phyloP scores from a whole-genome alignment of 2,329 filamentous ascomycete genomes.

The Hypoxylon sp. region DNA sequence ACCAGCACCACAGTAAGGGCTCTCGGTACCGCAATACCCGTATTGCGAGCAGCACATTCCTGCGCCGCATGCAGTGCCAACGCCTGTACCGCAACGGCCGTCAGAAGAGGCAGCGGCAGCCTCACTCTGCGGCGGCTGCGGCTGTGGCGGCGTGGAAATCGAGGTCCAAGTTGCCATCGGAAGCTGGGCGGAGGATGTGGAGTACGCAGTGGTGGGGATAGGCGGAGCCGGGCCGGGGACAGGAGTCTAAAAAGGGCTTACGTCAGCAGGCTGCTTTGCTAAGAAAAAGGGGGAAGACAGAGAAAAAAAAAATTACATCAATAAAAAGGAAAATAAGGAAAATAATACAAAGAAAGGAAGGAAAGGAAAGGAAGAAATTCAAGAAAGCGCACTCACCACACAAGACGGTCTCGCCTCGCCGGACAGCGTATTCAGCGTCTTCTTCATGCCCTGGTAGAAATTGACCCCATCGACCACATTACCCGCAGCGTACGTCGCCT shows the following conservation, averaged over 20 bases:
- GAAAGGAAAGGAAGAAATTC: background rate
- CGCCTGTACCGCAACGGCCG: slow-evolving; percentile 34
- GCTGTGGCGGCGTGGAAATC: slow-evolving; percentile 1
- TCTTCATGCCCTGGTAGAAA: slow-evolving; percentile 58
- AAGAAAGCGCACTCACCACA: slow-evolving; percentile 26
- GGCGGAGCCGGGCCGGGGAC: slow-evolving; percentile 7
- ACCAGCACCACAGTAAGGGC: slow-evolving; percentile 40
- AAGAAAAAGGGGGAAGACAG: background rate
- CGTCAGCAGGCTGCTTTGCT: slow-evolving; percentile 20
- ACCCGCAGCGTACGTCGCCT: slow-evolving; percentile 55
- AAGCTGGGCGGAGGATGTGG: slow-evolving; percentile 15
- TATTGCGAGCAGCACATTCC: slow-evolving; percentile 42
- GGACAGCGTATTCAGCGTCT: slow-evolving; percentile 51
- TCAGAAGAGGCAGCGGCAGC: slow-evolving; percentile 29
- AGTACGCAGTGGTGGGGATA: background rate
- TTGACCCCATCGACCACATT: slow-evolving; percentile 55
- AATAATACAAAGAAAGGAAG: background rate
- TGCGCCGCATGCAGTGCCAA: slow-evolving; percentile 29
- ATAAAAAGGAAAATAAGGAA: background rate
- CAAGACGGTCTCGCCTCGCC: slow-evolving; percentile 36
- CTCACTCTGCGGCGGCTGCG: background rate
- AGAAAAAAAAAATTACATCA: background rate
- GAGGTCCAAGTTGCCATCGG: slow-evolving; percentile 4
- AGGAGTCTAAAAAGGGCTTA: slow-evolving; percentile 19
- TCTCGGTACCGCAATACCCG: slow-evolving; percentile 38